A percentile compares a stretch with the other conserved stretches of the same genome.
These are phyloP conservation scores for Boletus reticulatus DNA, from an alignment of 768 basidiomycete genomes.

Conservation along the genomic window DNA sequence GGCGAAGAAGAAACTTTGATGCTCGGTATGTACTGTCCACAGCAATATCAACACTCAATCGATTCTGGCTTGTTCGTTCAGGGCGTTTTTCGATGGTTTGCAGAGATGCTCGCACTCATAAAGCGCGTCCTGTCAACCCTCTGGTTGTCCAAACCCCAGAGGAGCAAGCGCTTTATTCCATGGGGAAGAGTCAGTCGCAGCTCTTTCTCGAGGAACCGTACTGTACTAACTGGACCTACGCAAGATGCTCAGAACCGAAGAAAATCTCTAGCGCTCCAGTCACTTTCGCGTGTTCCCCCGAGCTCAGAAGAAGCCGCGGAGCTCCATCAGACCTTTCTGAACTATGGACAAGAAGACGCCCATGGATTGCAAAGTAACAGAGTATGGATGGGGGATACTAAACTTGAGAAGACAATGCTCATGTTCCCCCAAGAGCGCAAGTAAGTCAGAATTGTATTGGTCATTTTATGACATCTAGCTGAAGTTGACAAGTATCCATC, in stretches of 20 bases:
- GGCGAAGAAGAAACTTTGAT: conserved; percentile 55
- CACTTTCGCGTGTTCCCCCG: conserved; percentile 72
- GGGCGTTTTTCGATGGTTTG: conserved; percentile 95
- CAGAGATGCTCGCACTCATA: conserved; percentile 64
- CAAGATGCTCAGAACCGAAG: conserved; percentile 63
- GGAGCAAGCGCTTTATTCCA: conserved; percentile 57
- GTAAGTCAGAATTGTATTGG: conserved; percentile 39
- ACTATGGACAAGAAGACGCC: conserved; percentile 46
- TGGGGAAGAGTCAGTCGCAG: conserved; percentile 60
- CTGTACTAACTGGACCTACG: not conserved
- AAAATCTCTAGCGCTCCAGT: conserved; percentile 49
- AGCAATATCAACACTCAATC: not conserved
- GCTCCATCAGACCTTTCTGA: conserved; percentile 68
- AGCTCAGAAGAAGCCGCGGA: conserved; percentile 63
- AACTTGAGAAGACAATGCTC: conserved; percentile 63
- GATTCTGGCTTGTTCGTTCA: conserved; percentile 22
- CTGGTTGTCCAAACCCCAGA: conserved; percentile 58
- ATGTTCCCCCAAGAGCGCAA: conserved; percentile 89
- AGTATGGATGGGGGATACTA: conserved; percentile 76
- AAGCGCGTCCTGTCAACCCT: conserved; percentile 61
- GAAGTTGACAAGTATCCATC: conserved; percentile 55
- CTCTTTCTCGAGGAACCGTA: not conserved
- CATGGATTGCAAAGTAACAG: conserved; percentile 35
- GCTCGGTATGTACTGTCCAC: conserved; percentile 46
- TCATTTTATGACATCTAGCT: not conserved